Base-by-base conservation (phyloP, 1,139 yeast species). In the Groenewaldozyma auringiensis region DNA sequence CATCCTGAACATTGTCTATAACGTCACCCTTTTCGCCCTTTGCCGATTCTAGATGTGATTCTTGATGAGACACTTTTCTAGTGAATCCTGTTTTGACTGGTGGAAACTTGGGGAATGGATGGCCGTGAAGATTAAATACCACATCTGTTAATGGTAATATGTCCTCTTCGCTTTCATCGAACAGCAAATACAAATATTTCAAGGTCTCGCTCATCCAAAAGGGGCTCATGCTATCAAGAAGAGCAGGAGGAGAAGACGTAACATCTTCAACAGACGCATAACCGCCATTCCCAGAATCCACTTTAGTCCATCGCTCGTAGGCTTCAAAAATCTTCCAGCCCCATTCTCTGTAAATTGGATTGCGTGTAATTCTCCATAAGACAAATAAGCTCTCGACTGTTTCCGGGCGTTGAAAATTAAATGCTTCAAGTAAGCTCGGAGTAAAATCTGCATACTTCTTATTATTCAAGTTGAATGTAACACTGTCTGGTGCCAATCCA, bases 181-280 rank as follows among this genome's bases (percentile, higher is more conserved):
- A 89, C 54, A 89, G 70, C 51, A 89, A 69, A 63, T 87, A 88
- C 48, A 89, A 71, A 63, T 89, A 89, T 65, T 89, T 89, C 60
- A 89, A 74, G 1, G 97, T 89, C 64, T 89, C 96, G 0, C 96
- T 89, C 48, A 86, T 71, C 97, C 97, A 89, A 71, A 87, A 87
- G 14, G 94, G 82, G 64, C 89, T 96, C 75, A 86, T 78, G 60
- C 86, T 86, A 65, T 89, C 95, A 46, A 76, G 67, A 53, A 62
- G 65, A 31, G 61, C 64, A 8, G 85, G 79, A 14, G 77, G 72
- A 2, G 63, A 54, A 2, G 57, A 53, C 1, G 78, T 70, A 42
- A 87, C 94, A 60, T 85, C 85, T 44, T 74, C 70, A 53, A 89
- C 65, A 3, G 85, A 76, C 1, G 87, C 73, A 64, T 79, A 88